phyloP scores from a whole-genome alignment of 257 asterid species.

The Gentiana dahurica region DNA sequence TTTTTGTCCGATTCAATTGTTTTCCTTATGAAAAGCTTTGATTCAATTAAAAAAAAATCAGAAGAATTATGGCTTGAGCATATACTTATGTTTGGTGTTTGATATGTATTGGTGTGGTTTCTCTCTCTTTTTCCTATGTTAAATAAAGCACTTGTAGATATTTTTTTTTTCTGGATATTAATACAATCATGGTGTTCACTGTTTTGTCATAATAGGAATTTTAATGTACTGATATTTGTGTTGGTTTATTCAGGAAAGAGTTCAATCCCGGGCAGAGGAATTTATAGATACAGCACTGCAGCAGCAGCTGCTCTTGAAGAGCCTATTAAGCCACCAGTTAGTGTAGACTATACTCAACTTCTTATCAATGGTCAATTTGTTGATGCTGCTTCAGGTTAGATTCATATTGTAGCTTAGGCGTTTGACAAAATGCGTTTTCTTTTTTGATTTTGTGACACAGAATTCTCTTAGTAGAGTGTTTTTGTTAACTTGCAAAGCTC shows the following conservation, averaged over 20 bases:
- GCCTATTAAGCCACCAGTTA: slow-evolving; percentile 71
- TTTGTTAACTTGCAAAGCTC: no score
- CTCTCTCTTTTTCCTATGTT: no score
- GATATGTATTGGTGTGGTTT: no score
- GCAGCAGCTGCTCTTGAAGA: slow-evolving; percentile 46
- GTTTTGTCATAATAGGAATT: no score
- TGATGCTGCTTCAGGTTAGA: slow-evolving; percentile 78
- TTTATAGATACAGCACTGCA: slow-evolving; percentile 49
- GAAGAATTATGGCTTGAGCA: background rate
- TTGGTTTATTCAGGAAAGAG: slow-evolving; percentile 41
- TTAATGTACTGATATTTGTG: background rate
- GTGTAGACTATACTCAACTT: slow-evolving; percentile 58
- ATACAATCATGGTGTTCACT: no score
- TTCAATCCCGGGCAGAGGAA: slow-evolving; percentile 27
- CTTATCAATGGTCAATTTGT: slow-evolving; percentile 83
- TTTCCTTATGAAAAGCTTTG: background rate
- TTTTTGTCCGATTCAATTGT: background rate
- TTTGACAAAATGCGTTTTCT: background rate
- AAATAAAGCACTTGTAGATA: no score
- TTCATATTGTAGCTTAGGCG: background rate
- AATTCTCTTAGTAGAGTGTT: no score
- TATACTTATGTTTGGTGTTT: background rate
- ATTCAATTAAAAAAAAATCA: background rate
- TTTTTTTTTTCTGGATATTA: no score
- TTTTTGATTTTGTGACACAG: background rate